Evolutionary conservation across 257 asterid genomes (phyloP), one percentile per base, ranked within the genome.

Genomic region (Datura wrightii): DNA sequence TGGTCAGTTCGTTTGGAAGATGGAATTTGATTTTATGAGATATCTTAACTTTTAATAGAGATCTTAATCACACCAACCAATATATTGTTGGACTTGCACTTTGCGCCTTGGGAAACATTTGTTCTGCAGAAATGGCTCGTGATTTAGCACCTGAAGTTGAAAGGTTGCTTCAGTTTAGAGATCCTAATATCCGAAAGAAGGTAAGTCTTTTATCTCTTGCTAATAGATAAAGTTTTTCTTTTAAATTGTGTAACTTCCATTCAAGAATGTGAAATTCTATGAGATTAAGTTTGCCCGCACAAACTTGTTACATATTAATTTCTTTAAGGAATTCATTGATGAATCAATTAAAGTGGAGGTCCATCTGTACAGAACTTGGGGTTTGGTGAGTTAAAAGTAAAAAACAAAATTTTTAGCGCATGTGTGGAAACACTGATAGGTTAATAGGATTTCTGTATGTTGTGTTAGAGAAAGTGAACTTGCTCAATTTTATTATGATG

Each of bases 61-160:
- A 97, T 91, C 93, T 97, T 87, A 94, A 97, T 83, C 99, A 97
- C 87, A 90, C 95, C 83, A 95, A 95, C 88, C 99, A 94, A 86
- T 97, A 97, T 87, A 95, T 97, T 76, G 99, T 95, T 87, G 98
- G 99, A 80, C 99, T 97, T 87, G 98, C 98, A 83, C 98, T 97
- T 80, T 97, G 99, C 90, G 98, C 99, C 48, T 88, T 95, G 95
- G 98, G 99, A 67, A 97, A 97, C 84, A 97, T 95, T 79, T 91
- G 99, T 88, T 97, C 99, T 81, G 99, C 97, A 79, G 99, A 97
- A 91, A 97, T 97, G 99, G 99, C 99, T 87, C 99, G 99, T 82
- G 99, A 97, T 87, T 97, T 97, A 87, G 98, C 99, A 59, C 98
- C 98, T 42, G 99, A 97, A 87, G 98, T 97, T 44, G 98, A 97